A percentile compares a stretch with the other conserved stretches of the same genome.
phyloP scores from a whole-genome alignment of 2,329 filamentous ascomycete species.

The Aspergillus piperis region DNA sequence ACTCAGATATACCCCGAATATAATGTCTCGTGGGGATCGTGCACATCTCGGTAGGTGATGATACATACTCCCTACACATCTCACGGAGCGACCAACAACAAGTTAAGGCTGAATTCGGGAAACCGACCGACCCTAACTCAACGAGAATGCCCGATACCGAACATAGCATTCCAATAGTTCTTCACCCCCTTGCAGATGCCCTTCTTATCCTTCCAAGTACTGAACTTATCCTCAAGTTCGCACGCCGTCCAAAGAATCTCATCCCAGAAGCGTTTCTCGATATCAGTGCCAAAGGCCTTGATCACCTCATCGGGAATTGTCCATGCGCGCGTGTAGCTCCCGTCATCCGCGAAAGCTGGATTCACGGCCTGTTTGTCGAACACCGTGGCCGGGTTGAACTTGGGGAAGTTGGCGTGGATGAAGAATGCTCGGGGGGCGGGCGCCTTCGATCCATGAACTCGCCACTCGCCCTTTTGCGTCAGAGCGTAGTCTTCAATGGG shows the following conservation, averaged over 20 bases:
- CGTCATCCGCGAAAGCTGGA: slow-evolving; percentile 33
- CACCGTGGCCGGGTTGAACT: slow-evolving; percentile 43
- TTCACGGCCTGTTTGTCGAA: slow-evolving; percentile 34
- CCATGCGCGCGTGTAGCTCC: slow-evolving; percentile 37
- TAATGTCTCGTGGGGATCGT: no score
- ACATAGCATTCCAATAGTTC: slow-evolving; percentile 40
- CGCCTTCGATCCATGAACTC: slow-evolving; percentile 31
- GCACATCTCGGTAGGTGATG: neutral
- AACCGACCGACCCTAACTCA: neutral
- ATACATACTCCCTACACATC: no score
- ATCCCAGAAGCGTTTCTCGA: slow-evolving; percentile 42
- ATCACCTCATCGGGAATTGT: slow-evolving; percentile 33
- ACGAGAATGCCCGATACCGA: slow-evolving; percentile 15
- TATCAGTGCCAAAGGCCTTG: slow-evolving; percentile 35
- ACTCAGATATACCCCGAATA: neutral
- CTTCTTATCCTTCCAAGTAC: slow-evolving; percentile 34
- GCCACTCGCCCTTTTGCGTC: slow-evolving; percentile 26
- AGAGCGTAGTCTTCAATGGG: slow-evolving; percentile 36
- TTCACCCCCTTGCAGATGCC: slow-evolving; percentile 36
- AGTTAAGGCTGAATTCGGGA: neutral
- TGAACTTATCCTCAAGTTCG: slow-evolving; percentile 37
- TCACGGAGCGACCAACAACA: neutral
- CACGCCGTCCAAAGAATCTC: slow-evolving; percentile 44
- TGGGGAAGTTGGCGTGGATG: slow-evolving; percentile 44
- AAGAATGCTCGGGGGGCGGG: slow-evolving; percentile 39